phyloP scores from a whole-genome alignment of 164 flowering plant species.

The Liriodendron chinense region DNA sequence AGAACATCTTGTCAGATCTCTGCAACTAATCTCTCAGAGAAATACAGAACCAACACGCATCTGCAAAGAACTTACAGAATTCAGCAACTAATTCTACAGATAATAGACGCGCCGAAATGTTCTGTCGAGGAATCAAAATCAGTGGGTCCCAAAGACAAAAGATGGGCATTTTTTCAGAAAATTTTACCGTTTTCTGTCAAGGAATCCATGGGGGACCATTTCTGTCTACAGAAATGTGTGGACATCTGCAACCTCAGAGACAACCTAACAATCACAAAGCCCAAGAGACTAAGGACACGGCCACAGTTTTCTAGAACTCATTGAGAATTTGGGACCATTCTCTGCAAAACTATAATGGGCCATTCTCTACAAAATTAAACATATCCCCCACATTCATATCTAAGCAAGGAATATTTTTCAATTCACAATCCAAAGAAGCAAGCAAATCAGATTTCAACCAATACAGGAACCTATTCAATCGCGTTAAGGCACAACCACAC shows the following conservation, averaged over 20 bases:
- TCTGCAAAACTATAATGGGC: background rate
- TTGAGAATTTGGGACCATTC: background rate
- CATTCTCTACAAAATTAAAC: background rate
- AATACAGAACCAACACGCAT: background rate
- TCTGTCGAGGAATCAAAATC: background rate
- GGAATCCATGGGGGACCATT: background rate
- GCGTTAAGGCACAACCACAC: background rate
- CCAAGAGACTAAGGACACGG: background rate
- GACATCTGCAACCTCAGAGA: background rate
- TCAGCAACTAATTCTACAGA: conserved; percentile 3
- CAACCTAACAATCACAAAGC: background rate
- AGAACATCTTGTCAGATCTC: conserved; percentile 16
- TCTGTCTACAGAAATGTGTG: background rate
- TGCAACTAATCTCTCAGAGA: conserved; percentile 7
- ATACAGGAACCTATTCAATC: background rate
- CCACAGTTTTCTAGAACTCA: background rate
- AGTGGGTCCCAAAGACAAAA: conserved; percentile 13
- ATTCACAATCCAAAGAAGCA: background rate
- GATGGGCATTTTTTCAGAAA: background rate
- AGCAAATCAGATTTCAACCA: background rate
- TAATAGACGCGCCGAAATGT: conserved; percentile 6
- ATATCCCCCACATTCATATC: background rate
- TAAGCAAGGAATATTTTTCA: background rate
- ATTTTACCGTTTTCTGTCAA: background rate
- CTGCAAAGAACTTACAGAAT: background rate